Evolutionary conservation across 345 rosid genomes (phyloP), one percentile per base, ranked within the genome.

Genomic region (Isatis tinctoria): DNA sequence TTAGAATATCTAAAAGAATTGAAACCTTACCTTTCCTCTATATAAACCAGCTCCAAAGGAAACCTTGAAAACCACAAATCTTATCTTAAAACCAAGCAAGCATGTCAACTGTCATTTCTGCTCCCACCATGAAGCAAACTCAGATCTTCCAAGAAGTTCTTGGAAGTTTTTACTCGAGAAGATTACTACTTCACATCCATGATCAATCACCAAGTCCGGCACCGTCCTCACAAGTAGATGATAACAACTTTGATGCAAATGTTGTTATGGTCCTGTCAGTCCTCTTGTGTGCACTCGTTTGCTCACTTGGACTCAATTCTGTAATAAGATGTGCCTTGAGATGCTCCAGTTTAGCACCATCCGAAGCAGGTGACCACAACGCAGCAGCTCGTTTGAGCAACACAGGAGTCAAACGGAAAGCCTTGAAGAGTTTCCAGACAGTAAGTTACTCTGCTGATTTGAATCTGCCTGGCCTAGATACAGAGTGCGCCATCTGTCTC

Each of bases 241-340:
- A 80, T 58, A 81, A 73, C 83, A 72, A 72, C 77, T 86, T 89
- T 43, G 87, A 89, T 65, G 83, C 97, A 20, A 89, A 93, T 63
- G 82, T 91, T 58, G 84, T 91, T 14, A 89, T 93, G 87, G 86
- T 90, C 45, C 82, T 93, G 49, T 86, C 97, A n/a, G 92, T 92
- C 33, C 90, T 93, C 53, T 64, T 91, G 16, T 93, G 97, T 74
- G 98, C 94, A 67, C 72, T 90, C 3, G 85, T 90, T 67, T 90
- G 93, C 77, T 87, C 92, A 44, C 87, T 93, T 10, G 98, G 92
- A 14, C 74, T 89, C 44, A 86, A 90, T 62, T 87, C 90, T 59
- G 81, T 90, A 73, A 76, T 87, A 22, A 80, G 88, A 52, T 93
- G 97, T 65, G 90, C 87, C 27, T 74, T 92, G 62, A 81, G 87